Percentiles rank a stretch among this genome's conserved stretches.
phyloP scores from a whole-genome alignment of 495 filamentous ascomycete species.

The Podospora pseudoanserina region DNA sequence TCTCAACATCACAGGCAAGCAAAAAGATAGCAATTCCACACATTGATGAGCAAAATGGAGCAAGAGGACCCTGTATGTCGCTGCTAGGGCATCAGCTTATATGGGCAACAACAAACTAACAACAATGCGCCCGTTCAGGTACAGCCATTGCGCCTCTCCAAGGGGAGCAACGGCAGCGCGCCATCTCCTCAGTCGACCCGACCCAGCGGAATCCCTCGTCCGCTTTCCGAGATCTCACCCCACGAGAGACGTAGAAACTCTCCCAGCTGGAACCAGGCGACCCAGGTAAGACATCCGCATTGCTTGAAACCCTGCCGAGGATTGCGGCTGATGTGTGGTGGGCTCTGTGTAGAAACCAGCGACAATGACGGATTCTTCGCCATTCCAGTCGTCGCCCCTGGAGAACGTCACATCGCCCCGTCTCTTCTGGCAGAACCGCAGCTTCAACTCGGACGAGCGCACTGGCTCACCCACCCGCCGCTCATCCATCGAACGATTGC shows the following conservation, averaged over 20 bases:
- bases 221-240: slow-evolving; percentile 56
- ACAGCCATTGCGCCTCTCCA: slow-evolving; percentile 58
- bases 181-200: slow-evolving; percentile 43
- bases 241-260: slow-evolving; percentile 65
- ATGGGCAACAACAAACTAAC: background rate
- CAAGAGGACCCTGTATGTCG: slow-evolving; percentile 41
- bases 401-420: slow-evolving; percentile 64
- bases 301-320: background rate
- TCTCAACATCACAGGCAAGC: background rate
- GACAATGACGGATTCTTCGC: slow-evolving; percentile 63
- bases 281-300: slow-evolving; percentile 53
- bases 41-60: slow-evolving; percentile 4
- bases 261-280: slow-evolving; percentile 66
- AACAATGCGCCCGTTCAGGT: slow-evolving; percentile 33
- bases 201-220: slow-evolving; percentile 44
- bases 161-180: slow-evolving; percentile 41
- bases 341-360: slow-evolving; percentile 32
- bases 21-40: background rate
- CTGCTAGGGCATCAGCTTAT: no score
- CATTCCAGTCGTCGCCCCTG: slow-evolving; percentile 72
- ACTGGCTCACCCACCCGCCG: slow-evolving; percentile 64
- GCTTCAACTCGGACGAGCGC: slow-evolving; percentile 61
- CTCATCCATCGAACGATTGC: slow-evolving; percentile 87
- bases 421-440: slow-evolving; percentile 80
- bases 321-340: background rate